Evolutionary conservation across 1,139 yeast genomes (phyloP).

Genomic region (Chernovozyma aurita): DNA sequence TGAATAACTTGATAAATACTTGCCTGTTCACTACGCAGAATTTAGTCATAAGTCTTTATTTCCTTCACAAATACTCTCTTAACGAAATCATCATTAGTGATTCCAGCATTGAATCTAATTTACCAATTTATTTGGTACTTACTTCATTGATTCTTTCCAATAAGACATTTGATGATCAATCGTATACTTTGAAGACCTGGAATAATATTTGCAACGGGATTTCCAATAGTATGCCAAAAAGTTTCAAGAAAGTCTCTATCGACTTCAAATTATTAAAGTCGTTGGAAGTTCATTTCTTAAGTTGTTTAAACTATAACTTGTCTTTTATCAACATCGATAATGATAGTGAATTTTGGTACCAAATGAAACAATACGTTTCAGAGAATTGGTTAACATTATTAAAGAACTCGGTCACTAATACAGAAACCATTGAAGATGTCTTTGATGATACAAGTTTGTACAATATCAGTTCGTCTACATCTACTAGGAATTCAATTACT

Average conservation of each 20-base stretch:
- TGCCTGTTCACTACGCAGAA: constrained; percentile 29
- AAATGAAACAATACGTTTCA: neutral
- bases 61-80: constrained; percentile 22
- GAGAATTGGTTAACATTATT: neutral
- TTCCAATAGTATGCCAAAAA: neutral
- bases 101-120: constrained; percentile 13
- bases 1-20: constrained; percentile 18
- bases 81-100: constrained; percentile 15
- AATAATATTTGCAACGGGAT: constrained; percentile 13
- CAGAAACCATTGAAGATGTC: neutral
- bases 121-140: constrained; percentile 25
- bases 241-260: constrained; percentile 5
- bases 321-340: constrained; percentile 19
- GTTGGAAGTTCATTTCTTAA: constrained; percentile 28
- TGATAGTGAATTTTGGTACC: constrained; percentile 24
- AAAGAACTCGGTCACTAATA: neutral
- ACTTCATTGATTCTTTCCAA: constrained; percentile 42
- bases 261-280: constrained; percentile 21
- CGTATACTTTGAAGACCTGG: constrained; percentile 53
- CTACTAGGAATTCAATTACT: too few relatives aligned
- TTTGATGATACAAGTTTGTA: too few relatives aligned
- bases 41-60: constrained; percentile 28
- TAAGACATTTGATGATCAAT: constrained; percentile 48
- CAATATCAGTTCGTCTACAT: too few relatives aligned
- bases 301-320: constrained; percentile 25